Conservation (phyloP, 2,329 filamentous ascomycete genomes). For the Pseudogymnoascus sp. region DNA sequence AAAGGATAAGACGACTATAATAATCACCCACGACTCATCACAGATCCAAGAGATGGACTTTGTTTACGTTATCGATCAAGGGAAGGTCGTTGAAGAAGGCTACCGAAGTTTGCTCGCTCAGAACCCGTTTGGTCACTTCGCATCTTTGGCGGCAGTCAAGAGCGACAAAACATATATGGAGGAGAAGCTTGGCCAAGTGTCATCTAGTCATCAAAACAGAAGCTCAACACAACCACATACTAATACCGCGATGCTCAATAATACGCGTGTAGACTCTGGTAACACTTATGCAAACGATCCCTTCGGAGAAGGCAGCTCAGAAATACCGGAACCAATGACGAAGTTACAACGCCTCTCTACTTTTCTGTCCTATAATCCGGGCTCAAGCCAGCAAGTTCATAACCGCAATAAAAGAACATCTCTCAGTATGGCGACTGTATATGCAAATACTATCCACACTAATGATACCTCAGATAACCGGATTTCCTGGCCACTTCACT, state of each 20-base stretch:
- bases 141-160: slow-evolving; percentile 21
- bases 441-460: slow-evolving; percentile 2
- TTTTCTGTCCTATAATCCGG: slow-evolving; percentile 1
- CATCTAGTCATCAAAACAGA: not conserved
- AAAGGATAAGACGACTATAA: slow-evolving; percentile 73
- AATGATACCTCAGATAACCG: not conserved
- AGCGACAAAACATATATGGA: not conserved
- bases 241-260: not conserved
- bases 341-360: not conserved
- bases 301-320: not conserved
- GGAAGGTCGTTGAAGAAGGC: slow-evolving; percentile 62
- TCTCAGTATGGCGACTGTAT: not conserved
- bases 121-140: slow-evolving; percentile 40
- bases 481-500: not conserved
- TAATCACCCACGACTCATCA: slow-evolving; percentile 84
- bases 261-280: not conserved
- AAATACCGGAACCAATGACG: not conserved
- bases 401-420: not conserved
- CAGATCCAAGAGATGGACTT: slow-evolving; percentile 69
- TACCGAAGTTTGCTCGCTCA: slow-evolving; percentile 48
- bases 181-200: not conserved
- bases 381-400: not conserved
- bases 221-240: not conserved
- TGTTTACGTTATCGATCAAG: slow-evolving; percentile 70
- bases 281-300: not conserved